A percentile compares a stretch with the other conserved stretches of the same genome.
Conservation (phyloP, 2,329 filamentous ascomycete species). For the Neofusicoccum parvum region DNA sequence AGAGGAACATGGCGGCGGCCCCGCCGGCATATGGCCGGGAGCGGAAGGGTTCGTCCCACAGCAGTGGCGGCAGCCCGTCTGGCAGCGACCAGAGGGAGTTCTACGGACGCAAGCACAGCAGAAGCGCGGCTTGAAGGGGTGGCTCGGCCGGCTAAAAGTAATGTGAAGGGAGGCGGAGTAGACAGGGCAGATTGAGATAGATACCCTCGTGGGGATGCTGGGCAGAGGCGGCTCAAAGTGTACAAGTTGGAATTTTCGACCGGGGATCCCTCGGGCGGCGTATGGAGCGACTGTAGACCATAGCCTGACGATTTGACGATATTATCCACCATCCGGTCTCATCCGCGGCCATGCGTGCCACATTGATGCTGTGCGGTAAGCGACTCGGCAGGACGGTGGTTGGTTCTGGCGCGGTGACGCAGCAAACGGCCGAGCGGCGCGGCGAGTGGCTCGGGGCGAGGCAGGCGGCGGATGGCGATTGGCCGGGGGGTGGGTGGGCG, state of each 20-base stretch:
- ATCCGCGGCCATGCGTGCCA: background rate
- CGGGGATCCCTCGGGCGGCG: background rate
- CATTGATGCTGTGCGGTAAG: background rate
- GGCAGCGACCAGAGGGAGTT: slow-evolving; percentile 3
- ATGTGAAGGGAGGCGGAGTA: background rate
- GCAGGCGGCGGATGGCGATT: too few relatives aligned
- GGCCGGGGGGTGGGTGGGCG: background rate
- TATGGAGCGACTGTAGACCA: background rate
- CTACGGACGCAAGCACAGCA: slow-evolving; percentile 7
- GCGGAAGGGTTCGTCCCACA: slow-evolving; percentile 9
- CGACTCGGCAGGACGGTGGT: background rate
- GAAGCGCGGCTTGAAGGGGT: background rate
- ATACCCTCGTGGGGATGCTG: background rate
- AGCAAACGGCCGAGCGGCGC: background rate
- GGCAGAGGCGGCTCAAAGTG: background rate
- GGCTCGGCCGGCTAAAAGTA: background rate
- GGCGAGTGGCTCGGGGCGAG: too few relatives aligned
- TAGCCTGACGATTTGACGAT: background rate
- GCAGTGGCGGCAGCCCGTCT: background rate
- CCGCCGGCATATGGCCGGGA: background rate
- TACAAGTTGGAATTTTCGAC: background rate
- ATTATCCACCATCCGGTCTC: background rate
- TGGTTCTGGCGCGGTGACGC: background rate
- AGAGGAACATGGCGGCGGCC: background rate
- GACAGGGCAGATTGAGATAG: background rate